A percentile compares a stretch with the other conserved stretches of the same genome.
These are phyloP conservation scores for Furculomyces boomerangus DNA, from an alignment of 371 early-diverging fungal species.

Conservation along the genomic window DNA sequence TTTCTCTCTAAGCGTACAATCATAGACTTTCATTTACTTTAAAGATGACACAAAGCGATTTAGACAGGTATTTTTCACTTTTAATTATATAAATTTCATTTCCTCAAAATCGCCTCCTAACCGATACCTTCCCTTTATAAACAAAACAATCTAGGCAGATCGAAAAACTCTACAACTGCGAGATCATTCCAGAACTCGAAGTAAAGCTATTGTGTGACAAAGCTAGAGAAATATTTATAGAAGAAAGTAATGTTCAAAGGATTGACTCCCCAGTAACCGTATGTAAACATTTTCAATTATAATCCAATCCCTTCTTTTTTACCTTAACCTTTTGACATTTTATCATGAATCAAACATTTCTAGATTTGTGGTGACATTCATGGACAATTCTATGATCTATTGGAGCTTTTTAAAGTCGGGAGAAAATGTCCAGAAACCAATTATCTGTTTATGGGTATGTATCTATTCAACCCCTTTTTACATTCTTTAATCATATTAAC, in stretches of 20 bases:
- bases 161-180: constrained; percentile 70
- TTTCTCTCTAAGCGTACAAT: no score
- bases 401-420: constrained; percentile 89
- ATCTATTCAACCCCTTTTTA: background rate
- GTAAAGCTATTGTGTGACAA: constrained; percentile 84
- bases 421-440: constrained; percentile 95
- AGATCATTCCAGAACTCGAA: constrained; percentile 79
- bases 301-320: background rate
- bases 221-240: constrained; percentile 85
- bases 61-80: background rate
- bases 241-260: constrained; percentile 90
- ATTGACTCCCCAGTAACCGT: constrained; percentile 93
- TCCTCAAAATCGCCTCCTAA: background rate
- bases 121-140: background rate
- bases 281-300: constrained; percentile 20
- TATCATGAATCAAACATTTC: background rate
- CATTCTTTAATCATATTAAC: background rate
- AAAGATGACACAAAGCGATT: background rate
- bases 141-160: constrained; percentile 24
- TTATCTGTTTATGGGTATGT: constrained; percentile 89
- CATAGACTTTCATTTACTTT: no score
- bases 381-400: constrained; percentile 95
- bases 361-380: constrained; percentile 98
- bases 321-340: background rate
- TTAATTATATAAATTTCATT: background rate